Conservation (phyloP, 306 rosid genomes). For the Lagenaria siceraria region DNA sequence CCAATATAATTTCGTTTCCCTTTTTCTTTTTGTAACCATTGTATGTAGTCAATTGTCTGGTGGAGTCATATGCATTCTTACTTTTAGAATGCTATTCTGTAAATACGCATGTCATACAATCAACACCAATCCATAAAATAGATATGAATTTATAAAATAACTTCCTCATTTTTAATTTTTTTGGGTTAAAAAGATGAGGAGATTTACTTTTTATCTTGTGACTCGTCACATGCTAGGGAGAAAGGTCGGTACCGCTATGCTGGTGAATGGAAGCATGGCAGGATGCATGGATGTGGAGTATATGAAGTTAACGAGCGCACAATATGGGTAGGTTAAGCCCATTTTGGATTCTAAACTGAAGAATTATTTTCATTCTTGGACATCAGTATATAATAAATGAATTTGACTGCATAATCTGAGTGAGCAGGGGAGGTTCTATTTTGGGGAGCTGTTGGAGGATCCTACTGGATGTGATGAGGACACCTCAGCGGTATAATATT, state of each 20-base stretch:
- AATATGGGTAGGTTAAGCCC: conserved; percentile 40
- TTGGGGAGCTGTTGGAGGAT: conserved; percentile 65
- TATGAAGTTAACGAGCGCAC: conserved; percentile 68
- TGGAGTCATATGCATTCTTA: background rate
- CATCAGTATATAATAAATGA: background rate
- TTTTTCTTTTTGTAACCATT: background rate
- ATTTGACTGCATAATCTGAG: conserved; percentile 1
- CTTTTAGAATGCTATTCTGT: background rate
- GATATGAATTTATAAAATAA: background rate
- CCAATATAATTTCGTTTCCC: background rate
- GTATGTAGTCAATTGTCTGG: background rate
- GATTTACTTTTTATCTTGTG: background rate
- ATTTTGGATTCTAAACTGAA: conserved; percentile 1
- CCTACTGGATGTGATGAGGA: conserved; percentile 66
- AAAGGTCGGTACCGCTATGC: conserved; percentile 91
- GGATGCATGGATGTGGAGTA: conserved; percentile 96
- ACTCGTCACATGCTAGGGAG: conserved; percentile 46
- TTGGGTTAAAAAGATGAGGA: background rate
- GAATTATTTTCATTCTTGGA: background rate
- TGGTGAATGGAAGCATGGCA: conserved; percentile 95
- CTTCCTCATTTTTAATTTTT: background rate
- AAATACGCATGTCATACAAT: background rate
- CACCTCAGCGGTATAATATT: conserved; percentile 43
- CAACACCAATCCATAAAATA: background rate
- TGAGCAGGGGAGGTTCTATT: conserved; percentile 93